These are phyloP conservation scores for Phytophthora hibernalis DNA, from an alignment of 352 stramenopile genomes.

Conservation along the genomic window DNA sequence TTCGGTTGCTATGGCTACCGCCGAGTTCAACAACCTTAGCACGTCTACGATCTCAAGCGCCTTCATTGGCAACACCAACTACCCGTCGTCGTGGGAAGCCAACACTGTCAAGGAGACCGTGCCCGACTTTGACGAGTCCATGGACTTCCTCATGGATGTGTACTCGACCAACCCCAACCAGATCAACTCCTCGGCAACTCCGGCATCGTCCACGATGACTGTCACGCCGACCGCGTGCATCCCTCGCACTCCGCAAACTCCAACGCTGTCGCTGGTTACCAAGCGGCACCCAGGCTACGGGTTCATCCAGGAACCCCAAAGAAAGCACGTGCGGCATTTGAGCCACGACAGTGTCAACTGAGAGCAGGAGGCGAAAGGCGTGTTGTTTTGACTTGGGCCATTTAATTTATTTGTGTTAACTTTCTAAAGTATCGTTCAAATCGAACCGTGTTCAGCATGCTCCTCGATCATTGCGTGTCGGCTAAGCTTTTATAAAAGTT, in stretches of 20 bases:
- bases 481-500: too few species aligned
- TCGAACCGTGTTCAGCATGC: neutral
- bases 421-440: constrained; percentile 25
- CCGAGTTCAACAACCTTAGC: constrained; percentile 48
- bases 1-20: constrained; percentile 13
- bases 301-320: constrained; percentile 12
- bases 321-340: constrained; percentile 24
- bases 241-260: constrained; percentile 31
- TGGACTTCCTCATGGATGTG: constrained; percentile 86
- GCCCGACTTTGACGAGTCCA: constrained; percentile 78
- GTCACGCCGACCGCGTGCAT: constrained; percentile 42
- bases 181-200: constrained; percentile 27
- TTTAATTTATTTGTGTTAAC: constrained; percentile 41
- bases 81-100: constrained; percentile 41
- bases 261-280: constrained; percentile 19
- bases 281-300: constrained; percentile 33
- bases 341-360: constrained; percentile 18
- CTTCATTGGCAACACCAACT: constrained; percentile 45
- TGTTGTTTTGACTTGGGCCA: constrained; percentile 29
- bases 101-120: constrained; percentile 35
- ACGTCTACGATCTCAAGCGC: constrained; percentile 51
- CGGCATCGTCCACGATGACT: constrained; percentile 10
- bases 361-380: constrained; percentile 29
- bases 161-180: constrained; percentile 63
- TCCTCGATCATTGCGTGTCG: neutral